These are phyloP conservation scores for Amesomyces nigricolor DNA, from an alignment of 2,329 filamentous ascomycete species.

Conservation along the genomic window DNA sequence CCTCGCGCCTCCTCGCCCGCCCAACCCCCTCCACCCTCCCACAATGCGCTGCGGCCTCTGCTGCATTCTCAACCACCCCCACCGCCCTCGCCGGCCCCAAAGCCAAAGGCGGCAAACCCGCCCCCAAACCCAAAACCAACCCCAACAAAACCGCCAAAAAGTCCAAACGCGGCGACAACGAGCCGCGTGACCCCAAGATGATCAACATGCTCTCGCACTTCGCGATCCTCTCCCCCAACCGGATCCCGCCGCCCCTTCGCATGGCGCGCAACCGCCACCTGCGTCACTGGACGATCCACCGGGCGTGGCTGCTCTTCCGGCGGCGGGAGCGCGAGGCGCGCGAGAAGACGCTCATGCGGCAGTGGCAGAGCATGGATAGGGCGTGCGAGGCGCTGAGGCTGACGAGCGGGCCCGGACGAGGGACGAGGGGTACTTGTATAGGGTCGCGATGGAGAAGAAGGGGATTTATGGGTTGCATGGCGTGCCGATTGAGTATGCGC, in stretches of 20 bases:
- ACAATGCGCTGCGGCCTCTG: conserved; percentile 6
- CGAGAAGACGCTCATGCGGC: conserved; percentile 66
- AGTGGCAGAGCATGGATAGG: conserved; percentile 74
- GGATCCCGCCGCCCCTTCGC: conserved; percentile 61
- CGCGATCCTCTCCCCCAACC: conserved; percentile 28
- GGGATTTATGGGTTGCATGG: conserved; percentile 66
- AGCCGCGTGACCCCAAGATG: conserved; percentile 31
- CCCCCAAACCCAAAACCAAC: neutral
- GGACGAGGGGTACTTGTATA: conserved; percentile 69
- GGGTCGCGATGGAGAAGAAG: conserved; percentile 86
- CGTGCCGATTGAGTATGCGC: conserved; percentile 87
- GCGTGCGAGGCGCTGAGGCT: conserved; percentile 79
- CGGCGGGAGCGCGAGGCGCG: conserved; percentile 59
- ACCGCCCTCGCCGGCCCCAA: conserved; percentile 4
- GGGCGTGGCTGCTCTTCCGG: conserved; percentile 81
- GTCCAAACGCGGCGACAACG: conserved; percentile 11
- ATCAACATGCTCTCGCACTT: conserved; percentile 32
- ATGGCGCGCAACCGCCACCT: conserved; percentile 83
- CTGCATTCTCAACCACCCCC: conserved; percentile 16
- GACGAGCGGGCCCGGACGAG: conserved; percentile 50
- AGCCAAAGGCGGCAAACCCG: neutral
- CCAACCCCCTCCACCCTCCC: conserved; percentile 2
- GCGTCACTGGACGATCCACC: conserved; percentile 98
- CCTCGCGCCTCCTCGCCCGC: conserved; percentile 17
- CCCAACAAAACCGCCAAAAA: neutral